Evolutionary conservation across 768 basidiomycete species (phyloP), one percentile per base, ranked within the genome.

Genomic region (Calocera viscosa): DNA sequence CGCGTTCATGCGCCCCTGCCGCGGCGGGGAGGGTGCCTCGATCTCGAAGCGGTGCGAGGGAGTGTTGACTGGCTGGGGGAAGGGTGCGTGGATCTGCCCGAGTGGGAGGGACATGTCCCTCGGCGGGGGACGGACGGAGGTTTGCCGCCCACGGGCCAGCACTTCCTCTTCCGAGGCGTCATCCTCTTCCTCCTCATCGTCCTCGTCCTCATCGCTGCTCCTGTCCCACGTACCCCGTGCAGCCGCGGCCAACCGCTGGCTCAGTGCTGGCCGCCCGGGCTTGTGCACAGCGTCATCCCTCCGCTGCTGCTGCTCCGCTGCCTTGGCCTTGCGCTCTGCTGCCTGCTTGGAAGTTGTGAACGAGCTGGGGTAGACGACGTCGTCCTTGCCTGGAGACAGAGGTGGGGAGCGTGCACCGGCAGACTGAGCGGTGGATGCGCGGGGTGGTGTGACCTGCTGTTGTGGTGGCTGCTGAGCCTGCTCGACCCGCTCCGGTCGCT

Each of bases 281-380:
- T 83, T 84, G 67, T 86, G 84, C 49, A 80, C 83, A 12, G 89
- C 91, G 41, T 88, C 88, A 47, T 91, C 84, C 34, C 87, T 84
- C 0, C 90, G 91, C 49, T 84, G 88, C 72, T 91, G 88, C 70
- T 90, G 88, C 12, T 88, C 91, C 72, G 94, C 86, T 16, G 83
- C 81, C 73, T 89, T 90, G 8, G 90, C 89, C 71, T 89, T 88
- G 65, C 95, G 83, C 73, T 97, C 88, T 24, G 85, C 84, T 40
- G 92, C 92, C 69, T 87, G 85, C 72, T 84, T 89, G 19, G 89
- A 90, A 1, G 87, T 87, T 0, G 92, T 90, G 74, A 97, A 97
- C 2, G 94, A 93, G 53, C 53, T 60, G 26, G 53, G 53, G 53
- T 16, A 60, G 53, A 60, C 53, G 26, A 60, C 53, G 10, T 26